Percentiles rank a stretch among this genome's conserved stretches.
Evolutionary conservation across 2,329 filamentous ascomycete species (phyloP).

Genomic region (Aureobasidium sp.): DNA sequence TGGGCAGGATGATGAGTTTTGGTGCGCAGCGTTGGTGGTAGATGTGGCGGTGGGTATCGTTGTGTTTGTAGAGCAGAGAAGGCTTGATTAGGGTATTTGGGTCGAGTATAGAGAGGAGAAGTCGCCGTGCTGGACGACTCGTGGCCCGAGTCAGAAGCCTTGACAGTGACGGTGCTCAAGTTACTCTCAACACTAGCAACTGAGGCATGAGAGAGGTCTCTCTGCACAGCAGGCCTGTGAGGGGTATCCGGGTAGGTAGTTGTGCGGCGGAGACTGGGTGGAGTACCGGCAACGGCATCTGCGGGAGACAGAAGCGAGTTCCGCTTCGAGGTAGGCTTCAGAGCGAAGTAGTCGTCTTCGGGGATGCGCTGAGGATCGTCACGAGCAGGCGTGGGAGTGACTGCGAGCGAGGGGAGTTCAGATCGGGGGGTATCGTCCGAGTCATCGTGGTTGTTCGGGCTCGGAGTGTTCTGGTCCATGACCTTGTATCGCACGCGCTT

Average conservation of each 20-base stretch:
- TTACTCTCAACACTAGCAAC: slow-evolving; percentile 36
- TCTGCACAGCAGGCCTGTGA: slow-evolving; percentile 31
- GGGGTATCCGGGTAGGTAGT: slow-evolving; percentile 13
- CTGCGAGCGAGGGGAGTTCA: slow-evolving; percentile 30
- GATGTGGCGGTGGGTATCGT: slow-evolving; percentile 33
- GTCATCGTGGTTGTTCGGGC: slow-evolving; percentile 18
- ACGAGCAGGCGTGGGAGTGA: slow-evolving; percentile 17
- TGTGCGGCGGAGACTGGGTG: background rate
- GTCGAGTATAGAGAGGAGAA: slow-evolving; percentile 27
- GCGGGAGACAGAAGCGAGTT: background rate
- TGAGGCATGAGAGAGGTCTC: slow-evolving; percentile 36
- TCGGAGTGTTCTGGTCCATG: slow-evolving; percentile 6
- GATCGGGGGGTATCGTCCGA: slow-evolving; percentile 35
- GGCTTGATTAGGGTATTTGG: slow-evolving; percentile 43
- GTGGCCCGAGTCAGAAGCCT: slow-evolving; percentile 23
- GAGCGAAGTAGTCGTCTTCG: slow-evolving; percentile 22
- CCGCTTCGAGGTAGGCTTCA: slow-evolving; percentile 6
- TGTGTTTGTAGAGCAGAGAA: slow-evolving; percentile 43
- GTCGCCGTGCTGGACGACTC: slow-evolving; percentile 13
- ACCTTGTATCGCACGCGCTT: slow-evolving; percentile 12
- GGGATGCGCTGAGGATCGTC: slow-evolving; percentile 15
- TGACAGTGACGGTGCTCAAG: slow-evolving; percentile 30
- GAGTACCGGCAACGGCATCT: background rate
- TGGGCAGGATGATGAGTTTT: slow-evolving; percentile 35
- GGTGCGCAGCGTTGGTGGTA: slow-evolving; percentile 34